Evolutionary conservation across 768 basidiomycete species (phyloP), one percentile per base, ranked within the genome.

Genomic region (Mycena alexandri): DNA sequence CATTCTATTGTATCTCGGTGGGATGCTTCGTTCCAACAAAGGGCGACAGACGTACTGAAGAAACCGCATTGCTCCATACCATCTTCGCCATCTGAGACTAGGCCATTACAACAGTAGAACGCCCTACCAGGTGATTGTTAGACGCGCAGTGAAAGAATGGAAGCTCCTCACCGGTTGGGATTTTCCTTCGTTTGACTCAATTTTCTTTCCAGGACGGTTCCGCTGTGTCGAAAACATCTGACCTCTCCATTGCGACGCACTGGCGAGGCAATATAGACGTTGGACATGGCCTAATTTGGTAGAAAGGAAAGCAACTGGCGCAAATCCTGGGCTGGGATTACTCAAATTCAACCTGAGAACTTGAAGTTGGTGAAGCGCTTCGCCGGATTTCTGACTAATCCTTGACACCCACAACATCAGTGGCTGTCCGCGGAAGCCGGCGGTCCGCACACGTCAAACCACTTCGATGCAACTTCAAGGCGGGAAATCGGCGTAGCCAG

Each of bases 21-120:
- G 38, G 21, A 3, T 34, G 1, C 17, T 19, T 36, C 2, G 1
- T 12, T 21, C 14, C 10, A 8, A 25, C 3, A 22, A 61, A 19
- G 29, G 29, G 29, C 29, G 29, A 24, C 7, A 34, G 14, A 24
- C 59, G 0, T 42, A 69, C 68, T 69, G 43, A 69, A 69, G 25
- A 69, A 69, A 5, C 24, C n/a, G 19, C 68, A 69, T 8, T 21
- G 42, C 46, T 43, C 59, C 58, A 25, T 52, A 41, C n/a, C 29
- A 19, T 24, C 56, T 25, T 21, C 21, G 17, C 53, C 56, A 17
- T 43, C 33, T 21, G 17, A 2, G 42, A 55, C 38, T 4, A 14
- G 5, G 38, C 2, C 38, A 5, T 55, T 25, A 38, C 67, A 68
- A 11, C 61, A 68, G 58, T 68, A 68, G 34, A 63, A 68, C 21